Evolutionary conservation across 2,329 filamentous ascomycete species (phyloP).

Genomic region (Penicillium sp.): DNA sequence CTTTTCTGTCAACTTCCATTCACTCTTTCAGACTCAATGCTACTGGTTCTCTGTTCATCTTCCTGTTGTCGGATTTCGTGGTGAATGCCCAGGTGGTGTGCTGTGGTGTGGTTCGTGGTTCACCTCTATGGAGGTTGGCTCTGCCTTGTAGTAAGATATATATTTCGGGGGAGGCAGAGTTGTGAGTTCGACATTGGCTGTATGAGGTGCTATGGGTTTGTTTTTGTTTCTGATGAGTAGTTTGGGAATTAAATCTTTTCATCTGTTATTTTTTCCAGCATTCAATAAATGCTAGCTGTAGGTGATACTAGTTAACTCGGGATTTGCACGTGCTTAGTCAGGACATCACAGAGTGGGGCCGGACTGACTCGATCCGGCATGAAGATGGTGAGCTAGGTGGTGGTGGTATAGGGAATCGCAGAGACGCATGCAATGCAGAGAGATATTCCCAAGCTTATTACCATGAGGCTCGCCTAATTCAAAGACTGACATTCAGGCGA

Average conservation of each 20-base stretch:
- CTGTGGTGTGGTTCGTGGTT: not conserved
- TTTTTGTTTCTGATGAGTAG: slow-evolving; percentile 11
- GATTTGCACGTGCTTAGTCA: not conserved
- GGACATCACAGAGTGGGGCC: not conserved
- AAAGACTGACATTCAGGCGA: not conserved
- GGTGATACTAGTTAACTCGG: not conserved
- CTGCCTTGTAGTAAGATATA: slow-evolving; percentile 11
- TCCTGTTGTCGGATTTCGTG: slow-evolving; percentile 8
- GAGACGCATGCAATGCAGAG: not conserved
- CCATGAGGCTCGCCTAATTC: not conserved
- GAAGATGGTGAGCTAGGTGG: not conserved
- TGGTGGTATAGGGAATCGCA: not conserved
- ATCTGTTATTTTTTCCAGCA: not conserved
- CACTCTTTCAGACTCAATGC: slow-evolving; percentile 23
- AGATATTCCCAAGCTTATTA: not conserved
- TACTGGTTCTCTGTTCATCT: slow-evolving; percentile 13
- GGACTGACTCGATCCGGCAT: not conserved
- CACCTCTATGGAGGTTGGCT: not conserved
- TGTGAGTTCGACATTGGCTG: slow-evolving; percentile 6
- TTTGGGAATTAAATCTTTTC: slow-evolving; percentile 18
- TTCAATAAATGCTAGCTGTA: not conserved
- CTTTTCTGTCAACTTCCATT: slow-evolving; percentile 16
- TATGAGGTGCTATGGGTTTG: slow-evolving; percentile 16
- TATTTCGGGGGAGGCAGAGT: slow-evolving; percentile 9
- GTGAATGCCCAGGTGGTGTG: not conserved